Evolutionary conservation across 1,284 basidiomycete species (phyloP).

Genomic region (Meira miltonrushii): DNA sequence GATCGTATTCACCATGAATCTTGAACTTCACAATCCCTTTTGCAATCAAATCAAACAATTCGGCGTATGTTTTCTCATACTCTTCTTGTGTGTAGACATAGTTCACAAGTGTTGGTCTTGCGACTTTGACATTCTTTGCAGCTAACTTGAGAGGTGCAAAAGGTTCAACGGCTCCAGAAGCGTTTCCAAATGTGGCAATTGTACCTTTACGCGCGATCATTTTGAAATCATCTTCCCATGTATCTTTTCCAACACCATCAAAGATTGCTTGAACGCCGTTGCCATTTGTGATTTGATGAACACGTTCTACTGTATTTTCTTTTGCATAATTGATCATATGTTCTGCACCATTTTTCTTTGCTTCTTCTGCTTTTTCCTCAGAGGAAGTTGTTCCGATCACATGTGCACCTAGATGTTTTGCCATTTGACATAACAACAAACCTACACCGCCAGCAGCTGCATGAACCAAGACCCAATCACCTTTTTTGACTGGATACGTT

Average conservation of each 20-base stretch:
- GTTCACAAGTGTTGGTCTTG: conserved; percentile 52
- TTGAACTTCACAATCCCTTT: conserved; percentile 65
- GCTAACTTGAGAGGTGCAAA: conserved; percentile 70
- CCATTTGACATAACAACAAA: conserved; percentile 57
- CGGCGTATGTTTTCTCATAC: conserved; percentile 62
- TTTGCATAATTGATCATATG: conserved; percentile 75
- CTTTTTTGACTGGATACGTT: conserved; percentile 70
- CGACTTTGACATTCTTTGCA: conserved; percentile 71
- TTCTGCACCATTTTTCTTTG: conserved; percentile 72
- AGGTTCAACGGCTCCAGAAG: conserved; percentile 66
- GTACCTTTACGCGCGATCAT: conserved; percentile 58
- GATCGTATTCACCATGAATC: conserved; percentile 67
- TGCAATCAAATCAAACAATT: conserved; percentile 65
- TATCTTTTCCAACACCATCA: conserved; percentile 77
- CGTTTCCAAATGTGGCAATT: conserved; percentile 84
- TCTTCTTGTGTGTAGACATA: conserved; percentile 66
- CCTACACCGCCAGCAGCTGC: conserved; percentile 77
- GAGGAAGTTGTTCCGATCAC: conserved; percentile 94
- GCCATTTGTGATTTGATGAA: conserved; percentile 67
- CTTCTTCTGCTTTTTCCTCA: conserved; percentile 75
- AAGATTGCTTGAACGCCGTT: conserved; percentile 75
- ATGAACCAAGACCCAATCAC: conserved; percentile 67
- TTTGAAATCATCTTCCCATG: conserved; percentile 64
- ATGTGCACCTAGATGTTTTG: conserved; percentile 63
- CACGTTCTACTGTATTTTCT: conserved; percentile 17